A percentile compares a stretch with the other conserved stretches of the same genome.
phyloP scores from a whole-genome alignment of 805 yeast genomes.

The Yamadazyma phyllophila region DNA sequence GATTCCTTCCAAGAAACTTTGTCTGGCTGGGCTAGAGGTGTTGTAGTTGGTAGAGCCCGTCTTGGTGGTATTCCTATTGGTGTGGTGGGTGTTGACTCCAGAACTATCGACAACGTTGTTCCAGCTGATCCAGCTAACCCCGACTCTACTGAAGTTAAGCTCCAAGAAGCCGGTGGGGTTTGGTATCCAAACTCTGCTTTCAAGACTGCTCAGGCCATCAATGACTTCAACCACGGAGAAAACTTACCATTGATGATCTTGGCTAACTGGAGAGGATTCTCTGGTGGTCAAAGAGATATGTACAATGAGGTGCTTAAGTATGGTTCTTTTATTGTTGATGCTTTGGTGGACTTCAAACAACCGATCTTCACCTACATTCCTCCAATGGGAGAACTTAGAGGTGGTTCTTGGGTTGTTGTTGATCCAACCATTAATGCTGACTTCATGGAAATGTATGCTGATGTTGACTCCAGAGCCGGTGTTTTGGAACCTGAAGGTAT shows the following conservation, averaged over 20 bases:
- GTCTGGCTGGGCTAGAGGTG: constrained; percentile 98
- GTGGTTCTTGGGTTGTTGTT: constrained; percentile 99
- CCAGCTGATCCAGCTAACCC: constrained; percentile 99
- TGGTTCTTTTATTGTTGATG: constrained; percentile 96
- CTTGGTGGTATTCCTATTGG: constrained; percentile 99
- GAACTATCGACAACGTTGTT: constrained; percentile 79
- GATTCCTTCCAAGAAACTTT: constrained; percentile 93
- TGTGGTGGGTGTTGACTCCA: constrained; percentile 94
- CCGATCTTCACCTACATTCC: constrained; percentile 97
- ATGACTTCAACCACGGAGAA: constrained; percentile 97
- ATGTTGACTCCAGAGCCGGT: constrained; percentile 93
- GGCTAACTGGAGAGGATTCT: constrained; percentile 99
- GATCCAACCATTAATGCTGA: constrained; percentile 96
- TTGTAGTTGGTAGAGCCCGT: constrained; percentile 98
- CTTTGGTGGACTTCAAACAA: constrained; percentile 91
- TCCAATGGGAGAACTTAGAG: constrained; percentile 97
- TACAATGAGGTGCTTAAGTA: constrained; percentile 96
- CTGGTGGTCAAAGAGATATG: constrained; percentile 99
- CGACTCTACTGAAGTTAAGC: constrained; percentile 78
- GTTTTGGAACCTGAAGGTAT: constrained; percentile 98
- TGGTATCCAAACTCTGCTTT: constrained; percentile 99
- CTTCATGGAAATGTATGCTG: constrained; percentile 99
- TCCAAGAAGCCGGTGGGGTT: constrained; percentile 98
- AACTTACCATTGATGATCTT: constrained; percentile 94
- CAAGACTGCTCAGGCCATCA: constrained; percentile 98